These are phyloP conservation scores for Fusarium succisae DNA, from an alignment of 2,329 filamentous ascomycete species.

Conservation along the genomic window DNA sequence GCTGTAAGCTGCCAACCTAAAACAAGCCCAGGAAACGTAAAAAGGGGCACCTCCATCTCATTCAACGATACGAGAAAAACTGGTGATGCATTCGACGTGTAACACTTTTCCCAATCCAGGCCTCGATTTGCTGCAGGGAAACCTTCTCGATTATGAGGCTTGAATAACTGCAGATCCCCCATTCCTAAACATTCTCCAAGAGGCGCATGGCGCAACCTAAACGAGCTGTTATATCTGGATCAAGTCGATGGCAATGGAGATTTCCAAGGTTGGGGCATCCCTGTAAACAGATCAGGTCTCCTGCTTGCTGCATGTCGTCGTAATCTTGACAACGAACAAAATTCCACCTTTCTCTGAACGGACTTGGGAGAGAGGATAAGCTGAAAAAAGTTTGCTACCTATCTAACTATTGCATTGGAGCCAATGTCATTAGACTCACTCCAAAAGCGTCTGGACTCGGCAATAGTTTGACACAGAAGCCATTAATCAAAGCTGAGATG, in stretches of 20 bases:
- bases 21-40: slow-evolving; percentile 23
- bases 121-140: slow-evolving; percentile 9
- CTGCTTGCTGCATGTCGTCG: slow-evolving; percentile 4
- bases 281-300: slow-evolving; percentile 3
- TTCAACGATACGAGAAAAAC: slow-evolving; percentile 28
- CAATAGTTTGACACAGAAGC: slow-evolving; percentile 19
- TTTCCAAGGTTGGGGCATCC: slow-evolving; percentile 9
- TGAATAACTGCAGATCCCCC: slow-evolving; percentile 23
- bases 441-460: slow-evolving; percentile 21
- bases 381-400: slow-evolving; percentile 10
- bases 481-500: slow-evolving; percentile 12
- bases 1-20: slow-evolving; percentile 16
- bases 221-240: slow-evolving; percentile 12
- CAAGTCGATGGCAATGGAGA: slow-evolving; percentile 9
- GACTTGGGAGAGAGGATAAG: background rate
- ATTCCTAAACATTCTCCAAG: slow-evolving; percentile 30
- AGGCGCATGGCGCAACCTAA: slow-evolving; percentile 17
- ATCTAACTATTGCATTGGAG: background rate
- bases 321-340: slow-evolving; percentile 1
- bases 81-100: slow-evolving; percentile 28
- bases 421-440: background rate
- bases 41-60: slow-evolving; percentile 27
- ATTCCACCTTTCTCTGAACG: background rate
- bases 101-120: slow-evolving; percentile 25
- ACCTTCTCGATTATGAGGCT: slow-evolving; percentile 10